Base-by-base conservation (phyloP, 768 basidiomycete genomes). In the Gymnopilus dilepis region DNA sequence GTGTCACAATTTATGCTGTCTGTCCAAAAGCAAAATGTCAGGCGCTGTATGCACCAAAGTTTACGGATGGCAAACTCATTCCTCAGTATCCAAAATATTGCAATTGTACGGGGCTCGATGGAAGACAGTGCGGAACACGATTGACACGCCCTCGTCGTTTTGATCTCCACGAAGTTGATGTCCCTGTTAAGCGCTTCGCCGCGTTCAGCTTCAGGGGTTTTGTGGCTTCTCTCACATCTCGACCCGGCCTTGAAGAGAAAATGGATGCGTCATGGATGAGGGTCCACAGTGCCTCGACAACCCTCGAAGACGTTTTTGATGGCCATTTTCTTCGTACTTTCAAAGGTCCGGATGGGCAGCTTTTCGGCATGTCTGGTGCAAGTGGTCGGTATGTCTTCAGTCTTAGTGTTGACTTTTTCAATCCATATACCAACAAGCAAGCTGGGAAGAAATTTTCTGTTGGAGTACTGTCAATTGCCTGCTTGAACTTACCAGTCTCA, bases 321-420 rank as follows among this genome's bases (percentile, higher is more conserved):
- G 33, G 40, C 77, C 22, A 47, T 31, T 4, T 56, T 61, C 42
- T 57, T 3, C 19, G 40, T 2, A 41, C 1, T 17, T 41, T 41
- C 40, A 41, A 41, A n/a, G 40, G 40, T 7, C 60, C 34, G 17
- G 72, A 77, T 54, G 66, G 70, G 28, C 42, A 68, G 26, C 73
- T 65, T 33, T 70, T 75, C 61, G 33, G 63, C 13, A 19, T 31
- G 8, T 53, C 56, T 12, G 54, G 51, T 51, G 62, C 37, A 22
- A 63, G 55, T 31, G 70, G 66, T 1, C 70, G 70, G 3, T 69
- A 72, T n/a, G 34, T 69, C 1, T 77, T 78, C 42, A 43, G 42
- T 11, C 42, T 43, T n/a, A 19, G 42, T 0, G 42, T 57, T 2
- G 56, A 57, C 28, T 45, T 45, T 31, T 57, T 57, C 15, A 57